phyloP scores from a whole-genome alignment of 2,329 filamentous ascomycete genomes.

The Xylaria sp. region DNA sequence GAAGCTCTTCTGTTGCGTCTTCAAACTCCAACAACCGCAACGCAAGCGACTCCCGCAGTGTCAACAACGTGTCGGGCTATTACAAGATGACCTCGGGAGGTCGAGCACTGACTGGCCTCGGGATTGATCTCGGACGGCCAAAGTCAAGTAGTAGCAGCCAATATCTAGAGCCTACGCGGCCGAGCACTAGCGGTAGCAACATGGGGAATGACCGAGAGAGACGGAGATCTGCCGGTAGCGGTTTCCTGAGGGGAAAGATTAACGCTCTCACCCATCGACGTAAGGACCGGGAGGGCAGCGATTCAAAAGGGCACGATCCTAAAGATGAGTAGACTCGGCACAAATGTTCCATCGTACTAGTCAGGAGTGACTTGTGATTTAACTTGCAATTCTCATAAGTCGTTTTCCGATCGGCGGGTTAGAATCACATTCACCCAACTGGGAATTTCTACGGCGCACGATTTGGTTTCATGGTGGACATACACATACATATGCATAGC shows the following conservation, averaged over 20 bases:
- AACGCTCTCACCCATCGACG: constrained; percentile 47
- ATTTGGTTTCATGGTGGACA: constrained; percentile 5
- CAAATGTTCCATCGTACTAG: constrained; percentile 1
- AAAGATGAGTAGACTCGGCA: constrained; percentile 37
- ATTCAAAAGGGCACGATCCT: constrained; percentile 25
- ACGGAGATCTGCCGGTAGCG: constrained; percentile 46
- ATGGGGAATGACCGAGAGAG: constrained; percentile 34
- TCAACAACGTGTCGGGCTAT: constrained; percentile 46
- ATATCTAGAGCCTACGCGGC: constrained; percentile 33
- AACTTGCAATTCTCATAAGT: neutral
- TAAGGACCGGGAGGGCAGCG: constrained; percentile 42
- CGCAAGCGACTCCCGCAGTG: constrained; percentile 40
- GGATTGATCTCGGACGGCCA: constrained; percentile 44
- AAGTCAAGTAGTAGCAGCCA: constrained; percentile 44
- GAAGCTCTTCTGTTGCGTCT: constrained; percentile 63
- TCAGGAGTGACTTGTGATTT: neutral
- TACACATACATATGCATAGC: constrained; percentile 30
- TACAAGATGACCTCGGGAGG: constrained; percentile 48
- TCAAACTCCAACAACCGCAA: constrained; percentile 51
- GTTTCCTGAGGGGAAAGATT: constrained; percentile 53
- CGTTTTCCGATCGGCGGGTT: neutral
- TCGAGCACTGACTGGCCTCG: constrained; percentile 42
- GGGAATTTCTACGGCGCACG: neutral
- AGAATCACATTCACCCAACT: neutral
- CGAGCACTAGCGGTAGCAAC: constrained; percentile 36